Conservation (phyloP, 2,329 filamentous ascomycete genomes). For the Dothideomycetes sp. region DNA sequence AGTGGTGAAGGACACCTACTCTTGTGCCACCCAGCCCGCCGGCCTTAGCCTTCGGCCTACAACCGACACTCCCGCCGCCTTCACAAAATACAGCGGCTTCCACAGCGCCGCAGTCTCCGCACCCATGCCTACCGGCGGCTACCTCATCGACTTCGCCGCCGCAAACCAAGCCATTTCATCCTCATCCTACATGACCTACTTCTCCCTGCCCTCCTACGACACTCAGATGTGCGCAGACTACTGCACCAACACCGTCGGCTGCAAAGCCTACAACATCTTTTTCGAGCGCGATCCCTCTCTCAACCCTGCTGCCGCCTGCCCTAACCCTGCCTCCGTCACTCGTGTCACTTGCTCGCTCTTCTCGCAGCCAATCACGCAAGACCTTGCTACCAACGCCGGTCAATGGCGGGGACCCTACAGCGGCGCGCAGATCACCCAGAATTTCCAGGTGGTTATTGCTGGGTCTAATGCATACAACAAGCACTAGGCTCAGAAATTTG, state of each 20-base stretch:
- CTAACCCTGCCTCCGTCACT: conserved; percentile 14
- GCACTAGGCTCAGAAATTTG: too few species aligned
- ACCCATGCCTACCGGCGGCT: background rate
- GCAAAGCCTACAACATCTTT: conserved; percentile 7
- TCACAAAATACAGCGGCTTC: background rate
- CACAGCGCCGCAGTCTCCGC: background rate
- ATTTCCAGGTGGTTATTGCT: background rate
- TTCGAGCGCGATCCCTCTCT: conserved; percentile 8
- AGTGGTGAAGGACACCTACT: background rate
- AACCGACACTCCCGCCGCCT: background rate
- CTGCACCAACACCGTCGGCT: conserved; percentile 5
- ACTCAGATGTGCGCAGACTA: conserved; percentile 1
- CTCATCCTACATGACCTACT: background rate
- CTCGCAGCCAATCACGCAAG: background rate
- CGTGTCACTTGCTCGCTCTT: conserved; percentile 3
- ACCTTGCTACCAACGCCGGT: background rate
- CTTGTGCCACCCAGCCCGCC: background rate
- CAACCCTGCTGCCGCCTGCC: conserved; percentile 13
- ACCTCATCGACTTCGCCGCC: background rate
- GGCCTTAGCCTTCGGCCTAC: background rate
- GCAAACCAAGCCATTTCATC: background rate
- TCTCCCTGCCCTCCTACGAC: conserved; percentile 1
- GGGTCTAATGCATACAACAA: background rate
- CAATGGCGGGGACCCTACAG: background rate
- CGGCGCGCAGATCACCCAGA: background rate